phyloP scores from a whole-genome alignment of 2,329 filamentous ascomycete genomes.

The Penicillium griseofulvum region DNA sequence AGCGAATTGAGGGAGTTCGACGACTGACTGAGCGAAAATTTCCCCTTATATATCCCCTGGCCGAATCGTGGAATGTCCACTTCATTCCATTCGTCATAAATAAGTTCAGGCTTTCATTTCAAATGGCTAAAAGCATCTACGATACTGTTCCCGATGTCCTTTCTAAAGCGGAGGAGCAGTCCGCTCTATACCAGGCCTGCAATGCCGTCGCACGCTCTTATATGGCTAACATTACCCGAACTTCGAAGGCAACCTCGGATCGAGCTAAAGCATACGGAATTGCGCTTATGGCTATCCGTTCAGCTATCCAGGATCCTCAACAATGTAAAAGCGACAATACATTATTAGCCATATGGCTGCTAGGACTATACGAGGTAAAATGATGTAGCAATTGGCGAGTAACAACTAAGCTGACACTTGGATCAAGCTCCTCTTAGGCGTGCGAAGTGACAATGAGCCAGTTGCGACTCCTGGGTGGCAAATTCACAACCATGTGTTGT shows the following conservation, averaged over 20 bases:
- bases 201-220: neutral
- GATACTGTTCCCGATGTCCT: neutral
- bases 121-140: neutral
- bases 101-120: neutral
- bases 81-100: neutral
- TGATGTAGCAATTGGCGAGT: neutral
- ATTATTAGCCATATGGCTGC: neutral
- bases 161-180: neutral
- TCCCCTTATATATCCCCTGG: neutral
- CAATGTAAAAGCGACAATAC: neutral
- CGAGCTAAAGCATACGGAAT: neutral
- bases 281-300: neutral
- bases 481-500: neutral
- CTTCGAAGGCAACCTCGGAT: neutral
- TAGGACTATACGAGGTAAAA: neutral
- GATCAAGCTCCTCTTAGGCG: neutral
- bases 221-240: neutral
- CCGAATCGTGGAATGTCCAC: neutral
- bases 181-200: neutral
- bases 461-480: neutral
- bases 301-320: neutral
- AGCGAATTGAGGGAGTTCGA: neutral
- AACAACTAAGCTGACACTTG: neutral
- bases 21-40: neutral
- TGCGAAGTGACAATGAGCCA: neutral